A percentile compares a stretch with the other conserved stretches of the same genome.
These are phyloP conservation scores for Polymyxa betae DNA, from an alignment of 208 protist genomes.

Conservation along the genomic window DNA sequence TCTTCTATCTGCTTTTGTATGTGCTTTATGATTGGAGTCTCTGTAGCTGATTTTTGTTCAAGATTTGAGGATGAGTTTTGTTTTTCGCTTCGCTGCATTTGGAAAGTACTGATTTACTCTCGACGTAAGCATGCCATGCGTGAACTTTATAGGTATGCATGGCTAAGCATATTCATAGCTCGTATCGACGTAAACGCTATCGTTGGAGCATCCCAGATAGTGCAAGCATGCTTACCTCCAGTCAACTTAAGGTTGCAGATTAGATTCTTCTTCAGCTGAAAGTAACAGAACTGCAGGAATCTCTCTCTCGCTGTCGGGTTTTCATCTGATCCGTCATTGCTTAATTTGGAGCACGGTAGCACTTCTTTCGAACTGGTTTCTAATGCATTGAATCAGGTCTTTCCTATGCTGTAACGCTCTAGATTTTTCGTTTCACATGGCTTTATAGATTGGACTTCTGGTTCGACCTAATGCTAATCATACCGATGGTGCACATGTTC, in stretches of 20 bases:
- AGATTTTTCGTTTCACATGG: background rate
- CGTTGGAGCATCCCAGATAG: conserved; percentile 11
- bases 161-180: background rate
- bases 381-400: conserved; percentile 32
- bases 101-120: background rate
- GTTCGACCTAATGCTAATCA: background rate
- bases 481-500: background rate
- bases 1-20: conserved; percentile 33
- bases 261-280: background rate
- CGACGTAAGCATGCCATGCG: background rate
- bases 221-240: conserved; percentile 2
- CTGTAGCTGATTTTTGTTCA: too few species aligned
- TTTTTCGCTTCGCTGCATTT: background rate
- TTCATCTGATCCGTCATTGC: conserved; percentile 11
- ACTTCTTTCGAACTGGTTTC: conserved; percentile 7
- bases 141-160: background rate
- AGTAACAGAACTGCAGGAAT: too few species aligned
- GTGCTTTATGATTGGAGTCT: too few species aligned
- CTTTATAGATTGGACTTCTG: conserved; percentile 13
- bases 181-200: conserved; percentile 42
- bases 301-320: background rate
- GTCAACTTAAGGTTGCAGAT: background rate
- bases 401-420: background rate
- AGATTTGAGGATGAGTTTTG: conserved; percentile 40
- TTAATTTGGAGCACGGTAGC: background rate